Evolutionary conservation across 2,329 filamentous ascomycete species (phyloP).

Genomic region (Fusarium chaquense): DNA sequence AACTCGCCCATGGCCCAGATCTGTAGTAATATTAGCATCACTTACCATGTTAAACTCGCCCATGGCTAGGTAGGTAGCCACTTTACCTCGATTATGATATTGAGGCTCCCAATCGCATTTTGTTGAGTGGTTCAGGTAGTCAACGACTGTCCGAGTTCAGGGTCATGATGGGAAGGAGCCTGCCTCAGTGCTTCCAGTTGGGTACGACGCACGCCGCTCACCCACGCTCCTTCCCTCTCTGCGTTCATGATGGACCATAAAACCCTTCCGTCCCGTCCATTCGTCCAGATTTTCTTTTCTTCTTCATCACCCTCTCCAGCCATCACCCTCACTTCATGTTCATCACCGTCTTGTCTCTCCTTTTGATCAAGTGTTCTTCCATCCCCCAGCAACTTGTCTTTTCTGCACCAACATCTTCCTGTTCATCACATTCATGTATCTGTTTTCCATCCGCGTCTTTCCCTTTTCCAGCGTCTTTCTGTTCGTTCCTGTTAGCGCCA

Average conservation of each 20-base stretch:
- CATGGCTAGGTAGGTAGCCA: neutral
- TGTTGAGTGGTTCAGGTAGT: neutral
- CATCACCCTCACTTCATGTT: neutral
- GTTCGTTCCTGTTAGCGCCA: neutral
- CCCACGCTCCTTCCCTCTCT: conserved; percentile 2
- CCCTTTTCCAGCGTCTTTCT: neutral
- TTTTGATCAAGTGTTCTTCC: neutral
- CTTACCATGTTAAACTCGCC: neutral
- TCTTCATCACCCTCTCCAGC: conserved; percentile 2
- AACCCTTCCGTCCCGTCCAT: neutral
- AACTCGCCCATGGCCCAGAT: neutral
- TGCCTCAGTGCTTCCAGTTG: neutral
- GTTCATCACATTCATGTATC: neutral
- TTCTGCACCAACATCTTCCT: neutral
- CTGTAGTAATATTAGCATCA: neutral
- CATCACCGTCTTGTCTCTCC: conserved; percentile 6
- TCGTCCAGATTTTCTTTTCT: neutral
- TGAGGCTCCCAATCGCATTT: no score
- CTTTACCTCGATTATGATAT: neutral
- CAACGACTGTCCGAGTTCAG: neutral
- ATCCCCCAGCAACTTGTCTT: neutral
- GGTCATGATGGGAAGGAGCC: neutral
- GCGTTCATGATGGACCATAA: neutral
- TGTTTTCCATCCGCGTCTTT: neutral
- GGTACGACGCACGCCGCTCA: neutral